Evolutionary conservation across 768 basidiomycete genomes (phyloP).

Genomic region (Suillus cothurnatus): DNA sequence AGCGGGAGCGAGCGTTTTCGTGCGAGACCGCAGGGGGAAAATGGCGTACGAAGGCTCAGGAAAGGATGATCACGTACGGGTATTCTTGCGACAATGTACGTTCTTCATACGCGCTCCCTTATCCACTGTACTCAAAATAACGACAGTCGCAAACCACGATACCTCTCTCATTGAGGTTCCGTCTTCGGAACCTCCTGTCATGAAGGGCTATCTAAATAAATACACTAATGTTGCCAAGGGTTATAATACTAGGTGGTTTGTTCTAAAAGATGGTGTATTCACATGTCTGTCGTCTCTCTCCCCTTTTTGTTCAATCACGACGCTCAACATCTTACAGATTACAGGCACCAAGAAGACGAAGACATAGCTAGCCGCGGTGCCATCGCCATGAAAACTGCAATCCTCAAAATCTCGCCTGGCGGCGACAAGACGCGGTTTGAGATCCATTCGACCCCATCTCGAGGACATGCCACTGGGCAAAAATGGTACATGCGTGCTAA

Average conservation of each 20-base stretch:
- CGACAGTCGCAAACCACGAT: constrained; percentile 77
- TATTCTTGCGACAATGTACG: constrained; percentile 84
- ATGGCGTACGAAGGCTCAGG: constrained; percentile 67
- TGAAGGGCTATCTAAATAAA: constrained; percentile 86
- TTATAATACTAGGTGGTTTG: constrained; percentile 91
- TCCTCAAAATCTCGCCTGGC: constrained; percentile 53
- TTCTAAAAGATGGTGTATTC: constrained; percentile 81
- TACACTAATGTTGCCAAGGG: constrained; percentile 92
- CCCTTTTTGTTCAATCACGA: constrained; percentile 1
- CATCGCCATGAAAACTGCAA: constrained; percentile 82
- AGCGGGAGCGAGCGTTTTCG: constrained; percentile 88
- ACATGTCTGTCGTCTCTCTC: constrained; percentile 59
- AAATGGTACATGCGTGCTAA: constrained; percentile 86
- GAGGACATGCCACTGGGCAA: constrained; percentile 50
- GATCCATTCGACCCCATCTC: constrained; percentile 62
- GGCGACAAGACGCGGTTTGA: constrained; percentile 78
- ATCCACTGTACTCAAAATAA: constrained; percentile 6
- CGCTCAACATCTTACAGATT: constrained; percentile 45
- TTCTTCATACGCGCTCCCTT: constrained; percentile 15
- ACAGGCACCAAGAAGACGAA: constrained; percentile 90
- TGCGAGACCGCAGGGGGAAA: constrained; percentile 75
- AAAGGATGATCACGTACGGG: constrained; percentile 80
- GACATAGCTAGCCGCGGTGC: constrained; percentile 82
- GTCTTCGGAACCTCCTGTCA: constrained; percentile 53
- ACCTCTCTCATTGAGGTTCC: constrained; percentile 61